Base-by-base conservation (phyloP, 176 grass and related monocot species). In the Oryza glumipatula region DNA sequence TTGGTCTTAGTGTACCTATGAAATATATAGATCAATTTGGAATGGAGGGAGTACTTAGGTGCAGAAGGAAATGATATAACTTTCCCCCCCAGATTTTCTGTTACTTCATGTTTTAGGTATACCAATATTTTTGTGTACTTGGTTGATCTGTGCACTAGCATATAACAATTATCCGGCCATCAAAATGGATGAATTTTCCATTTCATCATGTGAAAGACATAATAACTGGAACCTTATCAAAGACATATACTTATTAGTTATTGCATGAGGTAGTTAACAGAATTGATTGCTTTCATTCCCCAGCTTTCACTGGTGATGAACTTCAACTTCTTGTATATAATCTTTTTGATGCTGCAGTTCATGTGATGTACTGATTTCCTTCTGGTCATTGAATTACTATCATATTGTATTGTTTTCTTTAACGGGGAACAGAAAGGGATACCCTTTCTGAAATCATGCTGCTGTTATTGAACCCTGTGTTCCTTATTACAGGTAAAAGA, bases 401-500 rank as follows among this genome's bases (percentile, higher is more conserved):
- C 3, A 6, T 17, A 54, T 54, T 19, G 4, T 54, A 17, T 54
- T 54, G 51, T 6, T 54, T 54, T 54, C 51, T 54, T 52, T 54
- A 54, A 16, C 6, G 13, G 13, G 14, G 21, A 51, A 83, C 23
- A 64, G 19, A 63, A 61, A 38, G 33, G 46, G 46, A 67, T 11
- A 58, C 67, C 60, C 68, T 2, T 56, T 58, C 60, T 79, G 65
- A 69, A 88, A 44, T 58, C 73, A 56, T 54, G 41, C 16, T 70
- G 7, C 2, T 82, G 43, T 66, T 71, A 72, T 30, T 77, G 78
- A 86, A 58, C 63, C 58, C 4, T 51, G 38, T 86, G 19, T 11
- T 11, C 26, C 52, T 67, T 73, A 7, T 63, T 78, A 21, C 73
- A 86, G 88, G 56, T 22, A 81, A 51, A 67, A 17, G 7, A 23